A percentile compares a stretch with the other conserved stretches of the same genome.
Evolutionary conservation across 2,329 filamentous ascomycete species (phyloP).

Genomic region (Xylaria sp.): DNA sequence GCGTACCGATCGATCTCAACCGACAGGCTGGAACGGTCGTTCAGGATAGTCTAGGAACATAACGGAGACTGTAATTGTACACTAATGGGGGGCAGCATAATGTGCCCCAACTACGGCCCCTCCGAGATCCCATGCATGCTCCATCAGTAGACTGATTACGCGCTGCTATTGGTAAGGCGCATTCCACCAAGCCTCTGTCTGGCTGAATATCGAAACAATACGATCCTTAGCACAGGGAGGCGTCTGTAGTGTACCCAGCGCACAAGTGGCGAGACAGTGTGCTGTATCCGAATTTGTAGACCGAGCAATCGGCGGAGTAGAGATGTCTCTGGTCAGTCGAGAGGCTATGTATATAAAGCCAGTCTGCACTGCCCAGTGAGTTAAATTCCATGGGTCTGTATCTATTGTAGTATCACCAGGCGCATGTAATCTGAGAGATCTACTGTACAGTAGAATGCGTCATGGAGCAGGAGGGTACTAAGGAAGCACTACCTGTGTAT

Average conservation of each 20-base stretch:
- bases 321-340: not conserved
- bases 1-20: not conserved
- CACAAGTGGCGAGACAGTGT: conserved; percentile 1
- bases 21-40: not conserved
- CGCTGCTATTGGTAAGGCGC: conserved; percentile 22
- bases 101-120: conserved; percentile 18
- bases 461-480: not conserved
- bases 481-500: not conserved
- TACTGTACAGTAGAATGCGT: not conserved
- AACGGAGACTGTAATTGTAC: conserved; percentile 5
- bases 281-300: not conserved
- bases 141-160: not conserved
- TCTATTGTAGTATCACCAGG: not conserved
- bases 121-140: conserved; percentile 16
- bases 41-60: not conserved
- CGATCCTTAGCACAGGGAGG: not conserved
- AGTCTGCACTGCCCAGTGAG: not conserved
- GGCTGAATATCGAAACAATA: conserved; percentile 5
- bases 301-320: not conserved
- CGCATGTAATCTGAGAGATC: not conserved
- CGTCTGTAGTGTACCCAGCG: not conserved
- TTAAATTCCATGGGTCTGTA: not conserved
- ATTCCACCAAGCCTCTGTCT: conserved; percentile 1
- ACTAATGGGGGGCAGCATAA: conserved; percentile 9
- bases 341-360: not conserved